Percentiles rank a stretch among this genome's conserved stretches.
phyloP scores from a whole-genome alignment of 345 rosid species.

The Erysimum cheiranthoides region DNA sequence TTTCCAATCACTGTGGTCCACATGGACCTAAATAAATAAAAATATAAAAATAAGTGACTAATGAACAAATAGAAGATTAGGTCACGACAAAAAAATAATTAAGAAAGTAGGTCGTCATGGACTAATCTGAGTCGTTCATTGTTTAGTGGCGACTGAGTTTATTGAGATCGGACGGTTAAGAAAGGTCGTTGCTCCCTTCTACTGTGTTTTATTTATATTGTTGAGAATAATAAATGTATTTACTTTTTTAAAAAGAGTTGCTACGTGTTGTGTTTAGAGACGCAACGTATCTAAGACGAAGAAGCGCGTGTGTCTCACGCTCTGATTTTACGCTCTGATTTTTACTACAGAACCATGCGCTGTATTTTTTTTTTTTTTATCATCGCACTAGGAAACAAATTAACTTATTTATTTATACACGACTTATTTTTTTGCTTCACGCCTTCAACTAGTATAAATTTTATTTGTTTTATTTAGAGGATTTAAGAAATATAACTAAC shows the following conservation, averaged over 20 bases:
- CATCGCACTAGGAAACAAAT: neutral
- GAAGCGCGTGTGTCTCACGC: slow-evolving; percentile 43
- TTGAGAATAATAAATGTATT: slow-evolving; percentile 36
- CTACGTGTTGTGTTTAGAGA: slow-evolving; percentile 40
- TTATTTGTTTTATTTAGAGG: neutral
- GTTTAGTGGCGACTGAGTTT: slow-evolving; percentile 29
- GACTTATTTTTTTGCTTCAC: neutral
- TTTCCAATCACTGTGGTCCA: slow-evolving; percentile 35
- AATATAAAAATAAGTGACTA: slow-evolving; percentile 24
- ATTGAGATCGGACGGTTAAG: slow-evolving; percentile 49
- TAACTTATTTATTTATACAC: neutral
- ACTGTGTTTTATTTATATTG: slow-evolving; percentile 9
- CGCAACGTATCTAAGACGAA: slow-evolving; percentile 34
- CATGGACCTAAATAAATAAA: slow-evolving; percentile 19
- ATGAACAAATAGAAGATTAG: slow-evolving; percentile 36
- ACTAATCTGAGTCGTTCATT: slow-evolving; percentile 24
- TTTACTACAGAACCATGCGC: neutral
- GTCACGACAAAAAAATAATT: slow-evolving; percentile 31
- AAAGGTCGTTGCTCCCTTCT: slow-evolving; percentile 32
- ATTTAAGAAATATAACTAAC: neutral
- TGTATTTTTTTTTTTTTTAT: neutral
- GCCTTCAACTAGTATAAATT: neutral
- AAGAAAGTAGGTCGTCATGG: slow-evolving; percentile 44
- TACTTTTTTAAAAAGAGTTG: slow-evolving; percentile 27
- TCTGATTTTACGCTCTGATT: neutral